Evolutionary conservation across 2,329 filamentous ascomycete species (phyloP).

Genomic region (Trichoderma asperellum): DNA sequence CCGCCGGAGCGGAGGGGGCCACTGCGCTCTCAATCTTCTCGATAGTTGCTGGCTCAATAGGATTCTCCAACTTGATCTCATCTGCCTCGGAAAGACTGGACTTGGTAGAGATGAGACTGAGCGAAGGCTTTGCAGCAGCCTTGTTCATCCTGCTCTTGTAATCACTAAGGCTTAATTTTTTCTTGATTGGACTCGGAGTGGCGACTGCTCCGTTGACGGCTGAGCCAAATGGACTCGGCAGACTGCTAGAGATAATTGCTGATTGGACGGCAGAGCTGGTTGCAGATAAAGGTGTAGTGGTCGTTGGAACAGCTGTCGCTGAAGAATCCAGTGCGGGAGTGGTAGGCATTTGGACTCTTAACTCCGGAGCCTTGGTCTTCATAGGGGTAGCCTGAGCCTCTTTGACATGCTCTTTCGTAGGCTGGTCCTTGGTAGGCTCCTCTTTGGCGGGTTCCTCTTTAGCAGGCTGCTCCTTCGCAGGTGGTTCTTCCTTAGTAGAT

Average conservation of each 20-base stretch:
- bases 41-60: conserved; percentile 38
- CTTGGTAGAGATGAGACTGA: conserved; percentile 38
- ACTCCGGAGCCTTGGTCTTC: conserved; percentile 51
- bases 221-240: conserved; percentile 50
- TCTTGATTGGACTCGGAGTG: conserved; percentile 65
- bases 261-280: conserved; percentile 52
- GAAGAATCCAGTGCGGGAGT: conserved; percentile 54
- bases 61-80: conserved; percentile 44
- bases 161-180: conserved; percentile 69
- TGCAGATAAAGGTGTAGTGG: conserved; percentile 54
- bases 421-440: background rate
- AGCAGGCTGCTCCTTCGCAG: background rate
- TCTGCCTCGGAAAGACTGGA: conserved; percentile 43
- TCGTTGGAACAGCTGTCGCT: conserved; percentile 41
- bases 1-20: conserved; percentile 32
- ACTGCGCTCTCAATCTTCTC: conserved; percentile 39
- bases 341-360: conserved; percentile 61
- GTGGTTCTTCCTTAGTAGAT: background rate
- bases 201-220: conserved; percentile 50
- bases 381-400: background rate
- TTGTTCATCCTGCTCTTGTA: conserved; percentile 65
- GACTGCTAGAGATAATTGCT: conserved; percentile 51
- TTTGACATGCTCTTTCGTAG: background rate
- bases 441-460: background rate
- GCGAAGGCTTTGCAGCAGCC: conserved; percentile 47